Percentiles rank a stretch among this genome's conserved stretches.
Conservation (phyloP, 2,329 filamentous ascomycete genomes). For the Cercospora sp. region DNA sequence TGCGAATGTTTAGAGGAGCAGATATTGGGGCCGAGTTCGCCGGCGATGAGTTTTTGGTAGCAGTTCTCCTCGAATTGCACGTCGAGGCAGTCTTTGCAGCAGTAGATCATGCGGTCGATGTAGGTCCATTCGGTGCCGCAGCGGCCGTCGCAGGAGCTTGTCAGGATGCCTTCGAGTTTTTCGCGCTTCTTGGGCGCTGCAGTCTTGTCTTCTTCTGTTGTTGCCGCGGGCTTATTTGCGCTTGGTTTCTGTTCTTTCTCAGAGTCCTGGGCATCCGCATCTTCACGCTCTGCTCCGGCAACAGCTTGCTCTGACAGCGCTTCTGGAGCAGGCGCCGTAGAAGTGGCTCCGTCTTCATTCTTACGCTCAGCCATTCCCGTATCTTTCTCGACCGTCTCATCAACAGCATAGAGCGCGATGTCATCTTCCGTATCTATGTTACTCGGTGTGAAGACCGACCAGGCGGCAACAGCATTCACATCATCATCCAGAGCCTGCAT, state of each 20-base stretch:
- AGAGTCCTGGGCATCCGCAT: too few species aligned
- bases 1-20: background rate
- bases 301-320: too few species aligned
- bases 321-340: too few species aligned
- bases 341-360: too few species aligned
- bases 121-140: background rate
- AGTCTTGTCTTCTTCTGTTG: too few species aligned
- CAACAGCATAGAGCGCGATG: background rate
- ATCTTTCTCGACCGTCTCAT: background rate
- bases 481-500: background rate
- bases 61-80: background rate
- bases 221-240: too few species aligned
- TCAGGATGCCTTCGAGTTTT: background rate
- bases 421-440: background rate
- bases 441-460: background rate
- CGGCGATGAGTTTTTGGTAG: background rate
- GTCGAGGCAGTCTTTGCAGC: background rate
- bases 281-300: too few species aligned
- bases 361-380: too few species aligned
- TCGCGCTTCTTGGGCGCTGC: too few species aligned
- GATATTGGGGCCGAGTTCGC: background rate
- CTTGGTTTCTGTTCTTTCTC: too few species aligned
- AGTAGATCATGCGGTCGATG: background rate
- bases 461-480: background rate
- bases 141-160: background rate